Percentiles rank a stretch among this genome's conserved stretches.
Evolutionary conservation across 2,329 filamentous ascomycete genomes (phyloP).

Genomic region (Paraconiothyrium sp.): DNA sequence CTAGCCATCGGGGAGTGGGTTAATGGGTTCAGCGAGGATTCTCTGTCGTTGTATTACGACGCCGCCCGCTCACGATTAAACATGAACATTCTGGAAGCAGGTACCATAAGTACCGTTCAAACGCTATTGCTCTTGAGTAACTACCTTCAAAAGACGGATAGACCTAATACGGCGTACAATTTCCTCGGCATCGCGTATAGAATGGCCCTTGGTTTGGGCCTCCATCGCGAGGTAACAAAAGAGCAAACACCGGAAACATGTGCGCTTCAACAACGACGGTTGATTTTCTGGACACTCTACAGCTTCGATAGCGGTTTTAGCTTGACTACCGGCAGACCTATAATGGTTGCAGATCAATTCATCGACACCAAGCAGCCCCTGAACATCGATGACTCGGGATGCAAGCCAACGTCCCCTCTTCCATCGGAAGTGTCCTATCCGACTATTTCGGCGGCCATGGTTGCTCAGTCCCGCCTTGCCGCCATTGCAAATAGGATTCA

Average conservation of each 20-base stretch:
- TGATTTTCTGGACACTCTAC: slow-evolving; percentile 1
- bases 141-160: slow-evolving; percentile 1
- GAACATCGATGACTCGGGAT: background rate
- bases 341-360: background rate
- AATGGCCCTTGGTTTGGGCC: background rate
- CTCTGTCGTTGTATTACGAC: background rate
- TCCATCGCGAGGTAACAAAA: background rate
- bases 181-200: background rate
- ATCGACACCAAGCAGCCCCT: background rate
- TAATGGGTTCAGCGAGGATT: background rate
- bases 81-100: background rate
- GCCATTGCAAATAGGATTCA: background rate
- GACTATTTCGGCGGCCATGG: background rate
- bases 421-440: background rate
- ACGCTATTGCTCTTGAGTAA: background rate
- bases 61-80: slow-evolving; percentile 1
- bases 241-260: background rate
- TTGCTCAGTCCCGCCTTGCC: background rate
- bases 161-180: slow-evolving; percentile 1
- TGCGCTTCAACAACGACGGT: background rate
- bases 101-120: background rate
- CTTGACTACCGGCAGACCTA: background rate
- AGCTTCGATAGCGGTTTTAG: slow-evolving; percentile 5
- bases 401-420: background rate
- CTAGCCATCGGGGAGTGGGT: slow-evolving; percentile 1